Percentiles rank a stretch among this genome's conserved stretches.
Conservation (phyloP, 768 basidiomycete species). For the Paxillus ammoniavirescens region DNA sequence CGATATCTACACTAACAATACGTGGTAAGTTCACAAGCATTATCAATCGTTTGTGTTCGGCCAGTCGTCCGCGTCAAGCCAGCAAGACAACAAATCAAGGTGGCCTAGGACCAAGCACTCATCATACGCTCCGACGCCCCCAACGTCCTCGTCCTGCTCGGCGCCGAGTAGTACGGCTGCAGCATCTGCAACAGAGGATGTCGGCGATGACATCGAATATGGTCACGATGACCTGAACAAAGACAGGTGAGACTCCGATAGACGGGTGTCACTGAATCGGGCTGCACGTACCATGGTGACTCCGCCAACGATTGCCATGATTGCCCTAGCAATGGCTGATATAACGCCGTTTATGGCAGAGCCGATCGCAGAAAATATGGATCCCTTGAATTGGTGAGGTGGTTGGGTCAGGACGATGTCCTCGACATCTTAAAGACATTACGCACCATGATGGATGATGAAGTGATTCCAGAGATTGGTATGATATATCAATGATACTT, state of each 20-base stretch:
- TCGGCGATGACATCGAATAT: conserved; percentile 62
- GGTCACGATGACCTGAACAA: conserved; percentile 55
- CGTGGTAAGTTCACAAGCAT: neutral
- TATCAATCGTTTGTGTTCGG: neutral
- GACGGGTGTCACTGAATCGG: neutral
- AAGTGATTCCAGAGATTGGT: too few relatives aligned
- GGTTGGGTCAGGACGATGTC: too few relatives aligned
- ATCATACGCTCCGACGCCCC: neutral
- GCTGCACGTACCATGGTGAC: conserved; percentile 53
- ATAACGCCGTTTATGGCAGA: conserved; percentile 56
- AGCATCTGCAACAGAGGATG: conserved; percentile 42
- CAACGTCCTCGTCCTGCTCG: conserved; percentile 5
- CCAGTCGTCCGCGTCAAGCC: neutral
- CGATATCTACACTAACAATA: neutral
- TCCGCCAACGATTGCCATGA: conserved; percentile 50
- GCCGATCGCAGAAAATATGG: conserved; percentile 64
- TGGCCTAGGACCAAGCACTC: neutral
- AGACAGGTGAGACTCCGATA: neutral
- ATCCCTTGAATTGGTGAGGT: conserved; percentile 39
- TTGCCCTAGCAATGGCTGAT: conserved; percentile 53
- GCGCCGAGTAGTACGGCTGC: conserved; percentile 16
- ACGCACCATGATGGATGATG: conserved; percentile 5
- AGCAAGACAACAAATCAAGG: neutral
- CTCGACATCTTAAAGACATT: neutral
- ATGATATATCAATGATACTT: too few relatives aligned